Conservation (phyloP, 2,329 filamentous ascomycete species). For the Neofusicoccum cordaticola region DNA sequence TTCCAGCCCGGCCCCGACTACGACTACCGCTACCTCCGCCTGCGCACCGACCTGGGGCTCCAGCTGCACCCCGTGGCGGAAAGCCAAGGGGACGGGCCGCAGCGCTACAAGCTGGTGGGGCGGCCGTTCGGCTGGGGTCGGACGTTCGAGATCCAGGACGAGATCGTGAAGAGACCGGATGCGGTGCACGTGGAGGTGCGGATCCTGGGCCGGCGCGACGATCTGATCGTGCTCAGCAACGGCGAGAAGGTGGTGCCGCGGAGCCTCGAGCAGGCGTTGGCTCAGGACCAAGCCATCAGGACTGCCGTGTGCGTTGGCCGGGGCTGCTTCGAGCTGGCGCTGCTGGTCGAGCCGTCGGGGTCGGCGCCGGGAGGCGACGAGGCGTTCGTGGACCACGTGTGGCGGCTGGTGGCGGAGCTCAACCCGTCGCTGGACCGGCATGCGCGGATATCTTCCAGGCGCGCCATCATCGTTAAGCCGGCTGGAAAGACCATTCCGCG, state of each 20-base stretch:
- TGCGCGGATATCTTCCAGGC: slow-evolving; percentile 23
- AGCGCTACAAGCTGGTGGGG: slow-evolving; percentile 23
- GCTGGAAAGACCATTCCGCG: slow-evolving; percentile 21
- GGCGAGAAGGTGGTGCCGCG: slow-evolving; percentile 32
- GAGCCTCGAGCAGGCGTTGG: slow-evolving; percentile 22
- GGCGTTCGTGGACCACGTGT: slow-evolving; percentile 23
- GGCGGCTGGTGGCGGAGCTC: slow-evolving; percentile 24
- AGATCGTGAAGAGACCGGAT: slow-evolving; percentile 28
- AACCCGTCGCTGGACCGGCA: slow-evolving; percentile 26
- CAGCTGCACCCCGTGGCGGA: slow-evolving; percentile 19
- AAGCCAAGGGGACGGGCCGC: background rate
- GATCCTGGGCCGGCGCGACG: slow-evolving; percentile 34
- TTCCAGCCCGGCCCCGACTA: slow-evolving; percentile 32
- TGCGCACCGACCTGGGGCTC: slow-evolving; percentile 33
- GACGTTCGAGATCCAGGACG: slow-evolving; percentile 33
- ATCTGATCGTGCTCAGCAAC: slow-evolving; percentile 31
- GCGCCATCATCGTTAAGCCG: slow-evolving; percentile 18
- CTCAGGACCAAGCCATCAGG: slow-evolving; percentile 15
- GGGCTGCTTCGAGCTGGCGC: slow-evolving; percentile 21
- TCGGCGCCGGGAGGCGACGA: background rate
- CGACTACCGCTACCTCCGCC: slow-evolving; percentile 31
- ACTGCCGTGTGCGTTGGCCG: slow-evolving; percentile 25
- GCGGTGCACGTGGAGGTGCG: slow-evolving; percentile 24
- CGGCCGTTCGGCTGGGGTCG: slow-evolving; percentile 29
- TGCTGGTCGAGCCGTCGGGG: slow-evolving; percentile 24